Evolutionary conservation across 2,329 filamentous ascomycete genomes (phyloP).

Genomic region (Alternaria burnsii): DNA sequence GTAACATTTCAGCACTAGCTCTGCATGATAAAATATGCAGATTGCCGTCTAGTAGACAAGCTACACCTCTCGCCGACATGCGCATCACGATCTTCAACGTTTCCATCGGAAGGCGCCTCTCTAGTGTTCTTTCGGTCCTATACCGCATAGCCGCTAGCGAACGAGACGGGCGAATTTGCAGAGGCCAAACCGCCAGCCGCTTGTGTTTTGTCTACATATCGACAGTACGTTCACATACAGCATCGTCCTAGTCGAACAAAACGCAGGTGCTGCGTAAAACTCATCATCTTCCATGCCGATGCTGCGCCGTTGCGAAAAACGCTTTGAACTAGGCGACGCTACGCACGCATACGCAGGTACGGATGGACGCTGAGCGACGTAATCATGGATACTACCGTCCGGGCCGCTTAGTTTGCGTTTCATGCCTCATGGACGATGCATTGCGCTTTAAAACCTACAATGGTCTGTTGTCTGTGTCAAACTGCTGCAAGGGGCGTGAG

Average conservation of each 20-base stretch:
- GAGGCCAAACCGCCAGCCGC: neutral
- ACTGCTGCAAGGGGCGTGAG: neutral
- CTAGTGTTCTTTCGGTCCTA: conserved; percentile 2
- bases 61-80: neutral
- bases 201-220: neutral
- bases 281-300: neutral
- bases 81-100: neutral
- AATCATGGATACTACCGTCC: neutral
- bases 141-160: conserved; percentile 1
- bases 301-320: neutral
- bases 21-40: neutral
- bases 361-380: neutral
- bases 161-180: neutral
- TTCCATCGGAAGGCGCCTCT: neutral
- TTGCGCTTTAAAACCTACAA: neutral
- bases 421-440: neutral
- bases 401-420: neutral
- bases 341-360: neutral
- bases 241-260: neutral
- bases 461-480: neutral
- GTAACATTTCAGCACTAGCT: neutral
- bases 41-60: neutral
- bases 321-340: neutral
- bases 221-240: neutral
- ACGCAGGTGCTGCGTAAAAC: neutral